A percentile compares a stretch with the other conserved stretches of the same genome.
Conservation (phyloP, 73 alveolate species). For the Paraurostyla sp. region DNA sequence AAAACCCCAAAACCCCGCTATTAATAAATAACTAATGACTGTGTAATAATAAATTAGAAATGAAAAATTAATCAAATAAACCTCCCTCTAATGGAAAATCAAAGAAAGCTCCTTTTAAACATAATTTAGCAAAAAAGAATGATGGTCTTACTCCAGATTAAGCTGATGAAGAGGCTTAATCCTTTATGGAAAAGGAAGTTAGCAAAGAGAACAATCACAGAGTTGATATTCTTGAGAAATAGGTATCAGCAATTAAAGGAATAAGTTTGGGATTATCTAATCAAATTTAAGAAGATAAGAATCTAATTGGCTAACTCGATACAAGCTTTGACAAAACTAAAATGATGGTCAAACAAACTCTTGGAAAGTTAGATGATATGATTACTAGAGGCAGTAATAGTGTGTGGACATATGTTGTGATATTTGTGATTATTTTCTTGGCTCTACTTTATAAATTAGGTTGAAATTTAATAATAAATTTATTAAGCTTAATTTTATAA, state of each 20-base stretch:
- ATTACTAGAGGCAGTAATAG: constrained; percentile 46
- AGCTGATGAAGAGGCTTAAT: constrained; percentile 14
- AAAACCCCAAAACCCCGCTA: no score
- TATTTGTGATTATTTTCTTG: constrained; percentile 12
- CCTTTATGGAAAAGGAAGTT: neutral
- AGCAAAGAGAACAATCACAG: constrained; percentile 4
- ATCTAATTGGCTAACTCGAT: neutral
- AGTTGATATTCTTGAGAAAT: constrained; percentile 13
- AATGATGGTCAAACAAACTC: constrained; percentile 10
- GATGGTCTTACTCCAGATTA: constrained; percentile 1
- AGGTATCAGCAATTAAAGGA: constrained; percentile 36
- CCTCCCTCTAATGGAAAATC: no score
- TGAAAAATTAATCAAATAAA: no score
- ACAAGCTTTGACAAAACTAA: constrained; percentile 36
- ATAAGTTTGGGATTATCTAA: neutral
- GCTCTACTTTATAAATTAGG: constrained; percentile 27
- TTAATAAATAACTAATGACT: no score
- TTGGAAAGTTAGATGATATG: constrained; percentile 19
- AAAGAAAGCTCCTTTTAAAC: no score
- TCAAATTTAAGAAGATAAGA: constrained; percentile 16
- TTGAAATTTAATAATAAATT: neutral
- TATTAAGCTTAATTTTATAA: neutral
- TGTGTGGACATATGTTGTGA: constrained; percentile 57
- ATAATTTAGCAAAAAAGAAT: constrained; percentile 11
- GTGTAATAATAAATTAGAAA: no score